phyloP scores from a whole-genome alignment of 2,329 filamentous ascomycete genomes.

The Huntiella moniliformis region DNA sequence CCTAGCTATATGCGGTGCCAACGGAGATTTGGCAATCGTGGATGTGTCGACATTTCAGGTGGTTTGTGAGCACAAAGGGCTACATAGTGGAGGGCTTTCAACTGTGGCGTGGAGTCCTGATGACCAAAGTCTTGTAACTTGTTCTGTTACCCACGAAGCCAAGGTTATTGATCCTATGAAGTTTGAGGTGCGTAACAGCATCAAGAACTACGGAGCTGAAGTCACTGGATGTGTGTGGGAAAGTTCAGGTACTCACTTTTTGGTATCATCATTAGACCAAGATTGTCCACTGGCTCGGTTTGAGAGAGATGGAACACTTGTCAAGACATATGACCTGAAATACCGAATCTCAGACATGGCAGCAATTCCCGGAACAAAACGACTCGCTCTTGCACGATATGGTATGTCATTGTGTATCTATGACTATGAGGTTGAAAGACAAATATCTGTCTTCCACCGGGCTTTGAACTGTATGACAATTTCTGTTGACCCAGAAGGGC shows the following conservation, averaged over 20 bases:
- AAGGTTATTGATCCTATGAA: slow-evolving; percentile 29
- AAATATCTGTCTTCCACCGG: too few species aligned
- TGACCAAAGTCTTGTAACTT: slow-evolving; percentile 69
- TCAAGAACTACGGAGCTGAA: slow-evolving; percentile 34
- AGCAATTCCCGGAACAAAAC: slow-evolving; percentile 62
- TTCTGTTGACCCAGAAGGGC: slow-evolving; percentile 63
- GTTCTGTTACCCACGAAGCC: slow-evolving; percentile 54
- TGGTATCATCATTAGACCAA: slow-evolving; percentile 44
- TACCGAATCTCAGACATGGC: slow-evolving; percentile 69
- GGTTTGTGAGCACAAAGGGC: slow-evolving; percentile 35
- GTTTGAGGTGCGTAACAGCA: background rate
- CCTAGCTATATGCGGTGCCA: slow-evolving; percentile 65
- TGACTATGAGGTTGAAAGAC: slow-evolving; percentile 32
- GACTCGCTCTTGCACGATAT: slow-evolving; percentile 61
- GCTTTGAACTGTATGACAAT: slow-evolving; percentile 31
- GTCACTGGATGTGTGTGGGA: slow-evolving; percentile 86
- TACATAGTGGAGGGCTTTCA: slow-evolving; percentile 53
- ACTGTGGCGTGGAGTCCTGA: slow-evolving; percentile 87
- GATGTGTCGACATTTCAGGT: slow-evolving; percentile 53
- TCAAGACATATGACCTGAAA: slow-evolving; percentile 43
- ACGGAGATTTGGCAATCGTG: slow-evolving; percentile 62
- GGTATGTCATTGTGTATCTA: slow-evolving; percentile 60
- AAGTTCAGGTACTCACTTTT: slow-evolving; percentile 53
- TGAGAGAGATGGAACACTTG: slow-evolving; percentile 39
- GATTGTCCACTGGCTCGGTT: slow-evolving; percentile 50